These are phyloP conservation scores for Cystobasidium pallidum DNA, from an alignment of 1,284 basidiomycete genomes.

Conservation along the genomic window DNA sequence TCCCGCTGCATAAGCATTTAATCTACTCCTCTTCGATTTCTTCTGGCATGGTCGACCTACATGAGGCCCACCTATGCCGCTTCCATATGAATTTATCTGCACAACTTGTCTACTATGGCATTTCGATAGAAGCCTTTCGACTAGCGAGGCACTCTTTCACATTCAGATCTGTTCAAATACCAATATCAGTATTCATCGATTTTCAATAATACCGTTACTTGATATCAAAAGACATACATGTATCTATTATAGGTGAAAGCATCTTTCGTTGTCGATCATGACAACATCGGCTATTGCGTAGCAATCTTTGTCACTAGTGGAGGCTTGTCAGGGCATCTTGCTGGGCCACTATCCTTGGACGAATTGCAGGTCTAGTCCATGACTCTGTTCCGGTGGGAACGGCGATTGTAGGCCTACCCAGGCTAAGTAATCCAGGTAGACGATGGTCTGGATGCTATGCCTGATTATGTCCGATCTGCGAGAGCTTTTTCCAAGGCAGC, in stretches of 20 bases:
- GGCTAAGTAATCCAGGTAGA: not conserved
- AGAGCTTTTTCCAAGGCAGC: conserved; percentile 2
- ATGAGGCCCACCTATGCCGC: not conserved
- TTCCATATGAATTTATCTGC: not conserved
- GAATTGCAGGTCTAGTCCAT: too few species aligned
- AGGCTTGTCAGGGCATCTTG: too few species aligned
- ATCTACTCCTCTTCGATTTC: not conserved
- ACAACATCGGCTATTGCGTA: too few species aligned
- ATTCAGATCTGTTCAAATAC: not conserved
- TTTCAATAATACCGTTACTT: not conserved
- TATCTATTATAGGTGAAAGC: not conserved
- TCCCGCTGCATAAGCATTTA: not conserved
- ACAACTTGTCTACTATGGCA: too few species aligned
- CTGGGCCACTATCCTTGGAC: too few species aligned
- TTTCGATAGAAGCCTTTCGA: too few species aligned
- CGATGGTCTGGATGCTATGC: too few species aligned
- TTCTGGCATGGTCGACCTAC: not conserved
- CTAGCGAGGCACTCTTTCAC: too few species aligned
- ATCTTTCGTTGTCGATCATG: not conserved
- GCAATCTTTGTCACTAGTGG: too few species aligned
- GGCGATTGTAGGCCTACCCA: too few species aligned
- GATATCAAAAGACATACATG: not conserved
- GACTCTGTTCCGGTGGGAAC: too few species aligned
- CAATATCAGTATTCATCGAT: not conserved
- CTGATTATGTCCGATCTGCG: not conserved